Percentiles rank a stretch among this genome's conserved stretches.
These are phyloP conservation scores for Fraxinus americana DNA, from an alignment of 257 asterid species.

Conservation along the genomic window DNA sequence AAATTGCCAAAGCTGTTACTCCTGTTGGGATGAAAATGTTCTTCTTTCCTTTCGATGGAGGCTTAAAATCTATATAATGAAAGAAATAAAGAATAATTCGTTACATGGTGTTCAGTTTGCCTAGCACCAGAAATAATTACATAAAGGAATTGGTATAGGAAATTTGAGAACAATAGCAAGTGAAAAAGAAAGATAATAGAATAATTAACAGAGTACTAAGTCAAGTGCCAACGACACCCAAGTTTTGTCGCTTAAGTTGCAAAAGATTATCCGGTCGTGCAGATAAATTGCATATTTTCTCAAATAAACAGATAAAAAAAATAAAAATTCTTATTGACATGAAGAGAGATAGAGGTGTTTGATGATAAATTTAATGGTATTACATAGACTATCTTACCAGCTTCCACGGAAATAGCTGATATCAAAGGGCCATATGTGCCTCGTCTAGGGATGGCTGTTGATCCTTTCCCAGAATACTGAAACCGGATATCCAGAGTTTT, in stretches of 20 bases:
- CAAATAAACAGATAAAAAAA: no score
- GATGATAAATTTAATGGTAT: background rate
- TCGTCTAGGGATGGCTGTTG: slow-evolving; percentile 44
- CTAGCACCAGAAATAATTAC: background rate
- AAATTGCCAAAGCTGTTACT: no score
- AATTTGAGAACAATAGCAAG: background rate
- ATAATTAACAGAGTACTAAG: no score
- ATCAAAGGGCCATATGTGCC: slow-evolving; percentile 62
- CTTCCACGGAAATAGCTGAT: slow-evolving; percentile 61
- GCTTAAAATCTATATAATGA: no score
- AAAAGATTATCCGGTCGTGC: no score
- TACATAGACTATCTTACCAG: slow-evolving; percentile 33
- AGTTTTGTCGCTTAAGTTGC: no score
- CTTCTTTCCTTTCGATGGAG: no score
- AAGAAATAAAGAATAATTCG: no score
- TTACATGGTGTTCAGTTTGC: background rate
- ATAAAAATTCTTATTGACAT: no score
- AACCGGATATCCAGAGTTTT: slow-evolving; percentile 49
- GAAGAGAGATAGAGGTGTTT: no score
- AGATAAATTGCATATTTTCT: background rate
- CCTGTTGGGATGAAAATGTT: no score
- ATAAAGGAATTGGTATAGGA: background rate
- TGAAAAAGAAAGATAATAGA: background rate
- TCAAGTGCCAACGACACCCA: no score
- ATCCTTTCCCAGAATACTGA: slow-evolving; percentile 53